Conservation (phyloP, 768 basidiomycete genomes). For the Macrolepiota albuminosa region DNA sequence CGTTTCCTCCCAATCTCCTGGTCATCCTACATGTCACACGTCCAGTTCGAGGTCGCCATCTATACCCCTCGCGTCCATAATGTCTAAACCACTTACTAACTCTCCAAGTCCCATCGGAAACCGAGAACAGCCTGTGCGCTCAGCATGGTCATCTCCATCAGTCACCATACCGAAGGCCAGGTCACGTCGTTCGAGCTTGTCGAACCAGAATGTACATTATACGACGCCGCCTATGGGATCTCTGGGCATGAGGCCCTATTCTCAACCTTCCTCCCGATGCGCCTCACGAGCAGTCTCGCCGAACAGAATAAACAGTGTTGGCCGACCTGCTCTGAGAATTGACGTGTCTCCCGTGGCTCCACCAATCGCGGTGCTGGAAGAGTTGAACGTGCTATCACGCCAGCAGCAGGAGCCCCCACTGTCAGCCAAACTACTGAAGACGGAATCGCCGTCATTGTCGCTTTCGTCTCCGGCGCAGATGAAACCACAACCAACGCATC, state of each 20-base stretch:
- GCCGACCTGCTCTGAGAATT: not conserved
- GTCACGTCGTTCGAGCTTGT: not conserved
- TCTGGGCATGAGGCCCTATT: not conserved
- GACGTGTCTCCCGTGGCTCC: not conserved
- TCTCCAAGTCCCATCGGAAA: not conserved
- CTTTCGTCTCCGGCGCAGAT: not conserved
- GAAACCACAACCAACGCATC: not conserved
- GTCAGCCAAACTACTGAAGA: not conserved
- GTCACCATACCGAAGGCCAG: not conserved
- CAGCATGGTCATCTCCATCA: not conserved
- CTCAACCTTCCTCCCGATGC: not conserved
- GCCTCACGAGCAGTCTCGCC: not conserved
- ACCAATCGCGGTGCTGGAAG: not conserved
- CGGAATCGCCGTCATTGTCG: not conserved
- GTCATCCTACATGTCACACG: not conserved
- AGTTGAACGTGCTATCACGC: not conserved
- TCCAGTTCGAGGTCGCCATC: not conserved
- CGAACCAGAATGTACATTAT: not conserved
- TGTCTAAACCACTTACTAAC: not conserved
- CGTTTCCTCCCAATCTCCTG: not conserved
- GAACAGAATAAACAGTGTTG: too few relatives aligned
- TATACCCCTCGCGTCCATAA: not conserved
- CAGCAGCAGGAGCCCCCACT: not conserved
- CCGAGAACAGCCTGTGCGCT: not conserved
- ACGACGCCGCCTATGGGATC: not conserved